Evolutionary conservation across 2,329 filamentous ascomycete species (phyloP).

Genomic region (Paecilomyces fulvus): DNA sequence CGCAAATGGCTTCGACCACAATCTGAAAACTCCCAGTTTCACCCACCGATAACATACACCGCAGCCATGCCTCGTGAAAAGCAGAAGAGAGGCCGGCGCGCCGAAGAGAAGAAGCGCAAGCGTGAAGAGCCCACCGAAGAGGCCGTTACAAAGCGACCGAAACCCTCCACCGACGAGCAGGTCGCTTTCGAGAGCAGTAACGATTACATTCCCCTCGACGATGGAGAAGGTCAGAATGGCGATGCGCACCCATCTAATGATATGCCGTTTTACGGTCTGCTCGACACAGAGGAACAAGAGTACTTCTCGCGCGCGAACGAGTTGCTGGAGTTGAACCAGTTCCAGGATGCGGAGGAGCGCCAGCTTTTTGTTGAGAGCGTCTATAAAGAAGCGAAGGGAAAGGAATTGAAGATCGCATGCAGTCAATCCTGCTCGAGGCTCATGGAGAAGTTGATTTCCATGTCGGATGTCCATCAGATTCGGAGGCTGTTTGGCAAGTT

Average conservation of each 20-base stretch:
- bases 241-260: slow-evolving; percentile 38
- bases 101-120: slow-evolving; percentile 32
- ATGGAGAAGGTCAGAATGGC: slow-evolving; percentile 10
- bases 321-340: slow-evolving; percentile 82
- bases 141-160: slow-evolving; percentile 31
- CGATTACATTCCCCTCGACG: slow-evolving; percentile 32
- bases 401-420: slow-evolving; percentile 91
- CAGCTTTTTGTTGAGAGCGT: slow-evolving; percentile 69
- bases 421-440: slow-evolving; percentile 91
- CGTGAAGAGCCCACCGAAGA: slow-evolving; percentile 22
- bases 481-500: slow-evolving; percentile 83
- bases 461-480: slow-evolving; percentile 71
- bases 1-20: background rate
- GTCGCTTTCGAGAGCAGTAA: background rate
- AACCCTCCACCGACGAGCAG: slow-evolving; percentile 16
- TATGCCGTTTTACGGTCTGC: slow-evolving; percentile 81
- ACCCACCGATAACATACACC: background rate
- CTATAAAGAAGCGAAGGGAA: slow-evolving; percentile 76
- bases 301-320: slow-evolving; percentile 89
- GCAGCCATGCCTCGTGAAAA: slow-evolving; percentile 37
- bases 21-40: background rate
- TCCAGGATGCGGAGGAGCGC: slow-evolving; percentile 65
- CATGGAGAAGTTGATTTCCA: slow-evolving; percentile 80
- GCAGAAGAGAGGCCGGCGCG: slow-evolving; percentile 39
- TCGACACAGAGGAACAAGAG: slow-evolving; percentile 87